Base-by-base conservation (phyloP, 306 rosid genomes). In the Inga leiocalycina region DNA sequence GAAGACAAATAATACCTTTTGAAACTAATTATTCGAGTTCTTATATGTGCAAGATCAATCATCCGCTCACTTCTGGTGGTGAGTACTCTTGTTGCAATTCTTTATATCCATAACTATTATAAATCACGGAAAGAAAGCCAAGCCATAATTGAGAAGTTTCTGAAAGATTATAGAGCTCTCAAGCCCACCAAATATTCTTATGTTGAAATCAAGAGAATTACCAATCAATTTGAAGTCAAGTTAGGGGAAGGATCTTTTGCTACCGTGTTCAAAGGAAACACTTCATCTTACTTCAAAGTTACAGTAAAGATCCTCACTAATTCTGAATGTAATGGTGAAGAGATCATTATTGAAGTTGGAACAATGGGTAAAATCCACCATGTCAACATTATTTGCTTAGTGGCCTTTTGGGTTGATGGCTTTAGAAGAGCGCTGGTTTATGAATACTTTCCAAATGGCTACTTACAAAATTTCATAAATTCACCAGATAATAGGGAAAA, bases 171-270 rank as follows among this genome's bases (percentile, higher is more conserved):
- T 24, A 24, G 27, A 24, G 0, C 27, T 24, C 27, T 24, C 27
- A 24, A 24, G 27, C 27, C 0, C 27, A 24, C 27, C 27, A 24
- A 24, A 24, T 24, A 24, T 24, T 24, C 27, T 24, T 24, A 24
- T 24, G 0, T 24, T 24, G 27, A 24, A 24, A 24, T 24, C 99
- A 4, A 79, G 27, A 0, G 92, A 6, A 59, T 59, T 22, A 59
- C 66, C 32, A 59, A 59, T 59, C 27, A 22, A 9, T 59, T 59
- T 59, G 13, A 59, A 10, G 5, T 3, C 14, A 59, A 59, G 32
- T 59, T 22, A 3, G 34, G 32, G 13, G 32, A 59, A 59, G 66
- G 32, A 59, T 22, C 66, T 0, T 59, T 59, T 1, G 66, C 34
- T 59, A 59, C 66, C 2, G 32, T 59, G 32, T 59, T n/a, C 34